phyloP scores from a whole-genome alignment of 805 yeast genomes.

The Candida germanica region DNA sequence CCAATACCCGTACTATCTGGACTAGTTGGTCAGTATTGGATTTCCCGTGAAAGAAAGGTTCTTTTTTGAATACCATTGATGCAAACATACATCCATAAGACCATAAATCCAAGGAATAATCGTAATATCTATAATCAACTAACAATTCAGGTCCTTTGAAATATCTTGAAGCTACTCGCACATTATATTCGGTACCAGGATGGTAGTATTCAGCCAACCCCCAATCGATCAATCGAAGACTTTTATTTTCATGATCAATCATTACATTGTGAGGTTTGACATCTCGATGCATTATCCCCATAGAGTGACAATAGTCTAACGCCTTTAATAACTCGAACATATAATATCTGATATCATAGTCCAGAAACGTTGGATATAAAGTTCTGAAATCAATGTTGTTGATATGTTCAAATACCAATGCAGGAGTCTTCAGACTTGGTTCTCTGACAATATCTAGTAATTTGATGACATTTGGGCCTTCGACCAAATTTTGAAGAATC shows the following conservation, averaged over 20 bases:
- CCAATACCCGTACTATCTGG: slow-evolving; percentile 83
- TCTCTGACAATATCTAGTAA: slow-evolving; percentile 86
- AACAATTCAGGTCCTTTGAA: slow-evolving; percentile 90
- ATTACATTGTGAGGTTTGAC: slow-evolving; percentile 92
- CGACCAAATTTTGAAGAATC: slow-evolving; percentile 77
- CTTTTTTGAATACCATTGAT: slow-evolving; percentile 81
- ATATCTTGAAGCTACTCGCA: slow-evolving; percentile 87
- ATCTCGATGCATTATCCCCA: slow-evolving; percentile 94
- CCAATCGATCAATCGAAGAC: slow-evolving; percentile 85
- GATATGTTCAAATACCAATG: slow-evolving; percentile 80
- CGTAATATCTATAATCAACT: slow-evolving; percentile 79
- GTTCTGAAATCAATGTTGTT: slow-evolving; percentile 84
- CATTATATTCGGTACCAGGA: slow-evolving; percentile 84
- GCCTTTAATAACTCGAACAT: slow-evolving; percentile 81
- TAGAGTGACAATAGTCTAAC: slow-evolving; percentile 83
- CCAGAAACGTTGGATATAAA: slow-evolving; percentile 75
- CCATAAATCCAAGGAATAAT: slow-evolving; percentile 88
- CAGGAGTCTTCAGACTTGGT: slow-evolving; percentile 80
- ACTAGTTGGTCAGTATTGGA: slow-evolving; percentile 90
- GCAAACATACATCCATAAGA: slow-evolving; percentile 90
- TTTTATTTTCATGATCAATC: slow-evolving; percentile 71
- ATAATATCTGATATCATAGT: slow-evolving; percentile 75
- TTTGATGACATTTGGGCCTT: slow-evolving; percentile 78
- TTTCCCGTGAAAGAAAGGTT: slow-evolving; percentile 90
- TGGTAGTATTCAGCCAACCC: slow-evolving; percentile 93